A percentile compares a stretch with the other conserved stretches of the same genome.
phyloP scores from a whole-genome alignment of 1,139 yeast species.

The Diutina catenulata region DNA sequence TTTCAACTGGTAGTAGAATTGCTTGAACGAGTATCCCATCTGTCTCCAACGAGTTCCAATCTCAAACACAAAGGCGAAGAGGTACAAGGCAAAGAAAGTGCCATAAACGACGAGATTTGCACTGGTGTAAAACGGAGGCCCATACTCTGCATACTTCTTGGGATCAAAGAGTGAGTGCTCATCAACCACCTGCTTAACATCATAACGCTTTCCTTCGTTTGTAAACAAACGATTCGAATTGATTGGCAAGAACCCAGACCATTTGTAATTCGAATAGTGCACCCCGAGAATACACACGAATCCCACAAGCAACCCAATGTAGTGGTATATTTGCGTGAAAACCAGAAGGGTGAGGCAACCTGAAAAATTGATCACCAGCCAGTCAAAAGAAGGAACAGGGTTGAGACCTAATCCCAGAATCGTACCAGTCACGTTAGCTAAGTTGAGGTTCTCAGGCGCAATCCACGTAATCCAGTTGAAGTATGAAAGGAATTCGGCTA shows the following conservation, averaged over 20 bases:
- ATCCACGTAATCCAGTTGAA: conserved; percentile 63
- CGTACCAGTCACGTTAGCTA: conserved; percentile 45
- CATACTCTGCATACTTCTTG: conserved; percentile 29
- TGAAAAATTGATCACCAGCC: conserved; percentile 27
- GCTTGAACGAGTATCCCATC: conserved; percentile 8
- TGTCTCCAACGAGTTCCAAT: conserved; percentile 7
- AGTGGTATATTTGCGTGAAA: conserved; percentile 23
- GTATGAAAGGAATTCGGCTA: conserved; percentile 37
- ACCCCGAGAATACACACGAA: conserved; percentile 31
- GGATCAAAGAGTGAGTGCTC: conserved; percentile 24
- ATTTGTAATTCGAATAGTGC: conserved; percentile 37
- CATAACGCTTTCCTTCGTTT: conserved; percentile 33
- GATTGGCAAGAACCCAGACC: conserved; percentile 45
- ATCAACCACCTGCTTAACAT: conserved; percentile 30
- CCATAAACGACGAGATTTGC: conserved; percentile 18
- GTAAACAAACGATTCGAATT: conserved; percentile 36
- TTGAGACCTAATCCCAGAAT: conserved; percentile 41
- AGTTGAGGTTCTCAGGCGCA: conserved; percentile 37
- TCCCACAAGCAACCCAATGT: conserved; percentile 30
- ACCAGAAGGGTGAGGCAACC: conserved; percentile 16
- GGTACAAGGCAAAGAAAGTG: neutral
- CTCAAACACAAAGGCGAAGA: conserved; percentile 10
- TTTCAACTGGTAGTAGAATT: conserved; percentile 8
- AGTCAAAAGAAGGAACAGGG: conserved; percentile 43
- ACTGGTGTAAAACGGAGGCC: conserved; percentile 51